Percentiles rank a stretch among this genome's conserved stretches.
These are phyloP conservation scores for Wickerhamomyces chambardii DNA, from an alignment of 805 yeast genomes.

Conservation along the genomic window DNA sequence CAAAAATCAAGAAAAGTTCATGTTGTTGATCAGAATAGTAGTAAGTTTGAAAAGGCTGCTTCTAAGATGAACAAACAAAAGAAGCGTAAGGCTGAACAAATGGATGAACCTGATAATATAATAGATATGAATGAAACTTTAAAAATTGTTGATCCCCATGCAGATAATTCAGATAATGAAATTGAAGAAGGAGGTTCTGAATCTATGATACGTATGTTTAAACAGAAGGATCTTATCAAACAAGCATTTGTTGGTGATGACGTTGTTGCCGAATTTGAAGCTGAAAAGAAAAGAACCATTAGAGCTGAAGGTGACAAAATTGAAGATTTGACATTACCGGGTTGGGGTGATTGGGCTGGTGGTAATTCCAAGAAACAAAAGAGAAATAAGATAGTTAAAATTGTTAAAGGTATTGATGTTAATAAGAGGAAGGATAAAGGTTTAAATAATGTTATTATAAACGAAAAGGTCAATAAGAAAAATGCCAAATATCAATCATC, in stretches of 20 bases:
- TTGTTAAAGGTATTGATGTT: constrained; percentile 62
- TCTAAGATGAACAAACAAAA: constrained; percentile 12
- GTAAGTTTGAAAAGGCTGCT: constrained; percentile 37
- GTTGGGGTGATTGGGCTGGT: constrained; percentile 99
- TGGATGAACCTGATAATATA: constrained; percentile 26
- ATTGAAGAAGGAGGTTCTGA: constrained; percentile 37
- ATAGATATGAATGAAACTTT: constrained; percentile 47
- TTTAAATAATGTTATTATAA: constrained; percentile 76
- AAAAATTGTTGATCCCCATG: constrained; percentile 38
- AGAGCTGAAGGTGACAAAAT: constrained; percentile 83
- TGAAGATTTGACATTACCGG: constrained; percentile 82
- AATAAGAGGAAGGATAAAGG: constrained; percentile 74
- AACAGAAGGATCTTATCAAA: constrained; percentile 72
- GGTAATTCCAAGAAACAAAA: constrained; percentile 33
- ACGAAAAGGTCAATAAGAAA: constrained; percentile 80
- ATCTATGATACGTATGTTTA: constrained; percentile 44
- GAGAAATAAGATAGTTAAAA: constrained; percentile 58
- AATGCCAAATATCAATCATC: constrained; percentile 77
- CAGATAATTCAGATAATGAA: constrained; percentile 26
- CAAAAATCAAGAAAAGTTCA: constrained; percentile 36
- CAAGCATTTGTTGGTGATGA: constrained; percentile 98
- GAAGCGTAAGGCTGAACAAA: constrained; percentile 24
- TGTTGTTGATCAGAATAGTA: constrained; percentile 40
- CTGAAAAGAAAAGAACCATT: constrained; percentile 59
- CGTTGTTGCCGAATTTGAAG: constrained; percentile 68